Base-by-base conservation (phyloP, 129 eudicot species). In the sunflower (Helianthus annuus) region DNA sequence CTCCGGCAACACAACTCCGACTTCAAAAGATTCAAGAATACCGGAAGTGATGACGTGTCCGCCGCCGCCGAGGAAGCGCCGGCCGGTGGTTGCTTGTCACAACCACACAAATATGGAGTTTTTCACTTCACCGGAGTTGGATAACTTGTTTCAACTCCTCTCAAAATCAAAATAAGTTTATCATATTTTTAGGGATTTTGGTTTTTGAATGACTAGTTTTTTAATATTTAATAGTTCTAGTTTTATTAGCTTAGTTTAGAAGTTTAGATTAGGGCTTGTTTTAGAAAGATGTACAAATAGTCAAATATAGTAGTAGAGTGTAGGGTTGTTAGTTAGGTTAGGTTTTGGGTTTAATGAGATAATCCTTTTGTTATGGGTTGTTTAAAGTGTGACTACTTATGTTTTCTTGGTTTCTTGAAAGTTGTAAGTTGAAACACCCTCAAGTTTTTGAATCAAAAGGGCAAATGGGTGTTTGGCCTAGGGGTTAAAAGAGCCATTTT, bases 81-180 rank as follows among this genome's bases (percentile, higher is more conserved):
- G 88, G 69, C 91, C 91, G 6, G 68, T 46, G 34, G 65, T 84
- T 0, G 79, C 85, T 0, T 91, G 88, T 58, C 86, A 80, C 16
- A 76, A 36, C 10, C 73, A 66, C 17, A 89, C 88, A 29, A 84
- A 62, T 6, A 73, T 66, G 51, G 95, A 87, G 86, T 88, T 79
- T 60, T 91, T 91, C 46, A 85, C 70, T 73, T 92, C 97, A 0
- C 97, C 95, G 8, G 97, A 91, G 67, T 60, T 91, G 72, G 97
- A 91, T 73, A 75, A 88, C 7, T 79, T 91, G 6, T 91, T 91
- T 40, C 80, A 79, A n/a, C 65, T 79, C 7, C 86, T 77, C 14
- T 48, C 77, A 12, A 70, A 44, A 66, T 80, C 80, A 11, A 83
- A 76, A 69, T 79, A 83, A 6, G 82, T 82, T 65, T 71, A 10